Evolutionary conservation across 768 basidiomycete species (phyloP).

Genomic region (Kwoniella newhampshirensis): DNA sequence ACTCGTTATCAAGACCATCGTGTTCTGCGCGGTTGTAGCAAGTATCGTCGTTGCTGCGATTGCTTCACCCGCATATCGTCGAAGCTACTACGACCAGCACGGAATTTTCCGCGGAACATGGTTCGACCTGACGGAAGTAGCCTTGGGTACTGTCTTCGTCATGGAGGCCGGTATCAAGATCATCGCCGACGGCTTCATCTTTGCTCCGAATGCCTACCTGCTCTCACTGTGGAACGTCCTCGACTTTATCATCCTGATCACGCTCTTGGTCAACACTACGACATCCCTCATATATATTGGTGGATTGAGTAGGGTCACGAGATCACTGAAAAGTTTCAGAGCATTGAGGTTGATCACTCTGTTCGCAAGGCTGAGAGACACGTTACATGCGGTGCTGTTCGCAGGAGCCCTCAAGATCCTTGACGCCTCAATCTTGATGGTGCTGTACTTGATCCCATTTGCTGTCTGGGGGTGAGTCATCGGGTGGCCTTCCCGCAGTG

Average conservation of each 20-base stretch:
- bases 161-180: slow-evolving; percentile 86
- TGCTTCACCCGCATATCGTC: slow-evolving; percentile 81
- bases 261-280: slow-evolving; percentile 71
- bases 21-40: slow-evolving; percentile 73
- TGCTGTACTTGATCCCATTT: slow-evolving; percentile 60
- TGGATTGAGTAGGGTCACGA: slow-evolving; percentile 75
- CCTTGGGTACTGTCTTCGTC: slow-evolving; percentile 68
- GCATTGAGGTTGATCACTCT: slow-evolving; percentile 87
- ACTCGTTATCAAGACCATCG: slow-evolving; percentile 69
- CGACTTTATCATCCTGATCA: slow-evolving; percentile 79
- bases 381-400: slow-evolving; percentile 80
- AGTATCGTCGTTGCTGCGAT: slow-evolving; percentile 78
- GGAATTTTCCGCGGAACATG: slow-evolving; percentile 70
- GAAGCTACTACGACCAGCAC: slow-evolving; percentile 64
- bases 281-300: slow-evolving; percentile 73
- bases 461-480: slow-evolving; percentile 51
- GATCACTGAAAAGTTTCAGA: slow-evolving; percentile 81
- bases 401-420: slow-evolving; percentile 79
- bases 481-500: background rate
- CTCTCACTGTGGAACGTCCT: slow-evolving; percentile 88
- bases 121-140: slow-evolving; percentile 79
- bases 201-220: slow-evolving; percentile 70
- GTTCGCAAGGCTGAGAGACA: slow-evolving; percentile 77
- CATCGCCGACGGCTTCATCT: slow-evolving; percentile 85
- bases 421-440: slow-evolving; percentile 83